These are phyloP conservation scores for Solioccasus polychromus DNA, from an alignment of 768 basidiomycete species.

Conservation along the genomic window DNA sequence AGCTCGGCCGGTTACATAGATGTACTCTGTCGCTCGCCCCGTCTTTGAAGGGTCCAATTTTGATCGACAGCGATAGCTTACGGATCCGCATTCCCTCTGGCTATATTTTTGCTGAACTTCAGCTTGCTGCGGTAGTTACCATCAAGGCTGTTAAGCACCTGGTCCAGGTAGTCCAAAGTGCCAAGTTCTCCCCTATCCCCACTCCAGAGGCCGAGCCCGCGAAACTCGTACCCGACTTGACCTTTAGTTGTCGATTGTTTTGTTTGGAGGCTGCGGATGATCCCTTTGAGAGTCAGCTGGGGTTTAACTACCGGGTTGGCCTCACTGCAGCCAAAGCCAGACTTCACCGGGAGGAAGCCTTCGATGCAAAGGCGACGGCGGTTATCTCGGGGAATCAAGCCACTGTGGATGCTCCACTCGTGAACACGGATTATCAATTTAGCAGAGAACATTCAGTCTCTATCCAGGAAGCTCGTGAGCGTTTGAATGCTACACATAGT, in stretches of 20 bases:
- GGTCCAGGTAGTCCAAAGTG: conserved; percentile 47
- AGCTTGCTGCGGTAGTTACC: conserved; percentile 65
- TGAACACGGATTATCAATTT: conserved; percentile 62
- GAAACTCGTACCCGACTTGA: conserved; percentile 65
- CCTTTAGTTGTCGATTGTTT: conserved; percentile 55
- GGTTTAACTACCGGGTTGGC: conserved; percentile 71
- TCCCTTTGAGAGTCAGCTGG: conserved; percentile 74
- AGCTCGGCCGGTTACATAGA: conserved; percentile 58
- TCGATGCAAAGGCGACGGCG: conserved; percentile 71
- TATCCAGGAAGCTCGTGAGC: conserved; percentile 65
- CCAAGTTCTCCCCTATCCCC: conserved; percentile 52
- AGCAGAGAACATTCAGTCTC: conserved; percentile 61
- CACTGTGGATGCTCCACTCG: conserved; percentile 32
- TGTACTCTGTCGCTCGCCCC: conserved; percentile 42
- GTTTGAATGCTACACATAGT: conserved; percentile 67
- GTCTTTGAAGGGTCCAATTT: conserved; percentile 38
- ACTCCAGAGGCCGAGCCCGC: conserved; percentile 68
- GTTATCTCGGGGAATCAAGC: conserved; percentile 38
- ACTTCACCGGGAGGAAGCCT: conserved; percentile 75
- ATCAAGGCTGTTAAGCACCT: conserved; percentile 77
- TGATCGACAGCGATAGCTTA: conserved; percentile 58
- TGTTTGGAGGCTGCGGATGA: conserved; percentile 83
- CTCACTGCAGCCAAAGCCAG: conserved; percentile 67
- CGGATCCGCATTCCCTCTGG: conserved; percentile 79
- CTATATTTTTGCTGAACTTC: conserved; percentile 71